Evolutionary conservation across 805 yeast genomes (phyloP), one percentile per base, ranked within the genome.

Genomic region (Wickerhamomyces mucosus): DNA sequence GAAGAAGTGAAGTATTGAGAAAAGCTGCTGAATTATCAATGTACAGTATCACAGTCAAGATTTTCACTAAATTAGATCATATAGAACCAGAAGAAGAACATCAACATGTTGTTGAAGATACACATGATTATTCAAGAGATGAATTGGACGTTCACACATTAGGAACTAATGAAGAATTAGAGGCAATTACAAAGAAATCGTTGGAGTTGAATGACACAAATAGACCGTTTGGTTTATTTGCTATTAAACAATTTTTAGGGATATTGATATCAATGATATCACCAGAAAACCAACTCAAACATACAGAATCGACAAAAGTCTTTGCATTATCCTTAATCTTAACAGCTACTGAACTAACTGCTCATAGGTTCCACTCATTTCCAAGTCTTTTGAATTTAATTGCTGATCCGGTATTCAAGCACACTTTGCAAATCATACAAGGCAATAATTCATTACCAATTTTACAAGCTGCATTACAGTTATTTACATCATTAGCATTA

Each of bases 1-100:
- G 88, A 51, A 71, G 96, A 52, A 78, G 94, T 37, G 97, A 89
- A 44, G 83, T 88, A 7, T 65, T 92, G 36, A 67, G 97, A 46
- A 72, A 79, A 38, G 80, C 94, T 0, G 96, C 97, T 0, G 96
- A 88, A 49, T 69, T 80, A 61, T 70, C 94, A 1, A 68, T 85
- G 67, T 62, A 72, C 23, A 58, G 75, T 2, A 77, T 86, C 28
- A 77, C 94, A 0, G 68, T 75, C 24, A 66, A 72, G 33, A 67
- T 86, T 6, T 86, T 86, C 52, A 56, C 64, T 23, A 75, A 73
- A 36, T 56, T 88, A 29, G 65, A 65, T 27, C 55, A 57, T 16
- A 65, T 83, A 16, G 76, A 69, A 40, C 73, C 78, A 30, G 60
- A 50, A 23, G 56, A 49, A 21, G 55, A 45, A 34, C 41, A 41